These are phyloP conservation scores for Chaetoceros tenuissimus DNA, from an alignment of 108 stramenopile species.

Conservation along the genomic window DNA sequence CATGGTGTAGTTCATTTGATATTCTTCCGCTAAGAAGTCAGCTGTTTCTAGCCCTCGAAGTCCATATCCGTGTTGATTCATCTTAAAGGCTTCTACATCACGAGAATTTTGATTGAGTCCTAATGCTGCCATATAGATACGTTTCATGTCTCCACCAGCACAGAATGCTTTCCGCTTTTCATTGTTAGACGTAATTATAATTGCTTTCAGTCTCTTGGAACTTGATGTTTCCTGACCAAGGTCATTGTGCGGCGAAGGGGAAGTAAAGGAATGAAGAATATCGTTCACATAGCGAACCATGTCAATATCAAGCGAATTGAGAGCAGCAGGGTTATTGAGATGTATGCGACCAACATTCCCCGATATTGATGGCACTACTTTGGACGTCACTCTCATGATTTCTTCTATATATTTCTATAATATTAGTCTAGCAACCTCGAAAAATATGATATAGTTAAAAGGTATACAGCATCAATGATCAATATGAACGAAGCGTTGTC, in stretches of 20 bases:
- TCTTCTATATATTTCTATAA: too few relatives aligned
- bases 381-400: too few relatives aligned
- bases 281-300: constrained; percentile 49
- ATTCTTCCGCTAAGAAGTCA: constrained; percentile 87
- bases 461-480: too few relatives aligned
- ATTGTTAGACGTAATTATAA: constrained; percentile 44
- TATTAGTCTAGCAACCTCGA: too few relatives aligned
- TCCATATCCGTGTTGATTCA: constrained; percentile 12
- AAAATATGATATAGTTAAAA: too few relatives aligned
- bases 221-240: not conserved
- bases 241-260: not conserved
- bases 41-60: constrained; percentile 11
- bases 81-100: constrained; percentile 10
- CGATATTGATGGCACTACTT: too few relatives aligned
- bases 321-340: constrained; percentile 60
- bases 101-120: not conserved
- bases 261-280: too few relatives aligned
- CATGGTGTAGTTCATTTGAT: constrained; percentile 71
- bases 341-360: constrained; percentile 51
- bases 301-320: constrained; percentile 50
- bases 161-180: constrained; percentile 71
- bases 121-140: constrained; percentile 39
- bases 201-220: constrained; percentile 18
- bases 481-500: too few relatives aligned
- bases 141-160: constrained; percentile 91